Conservation (phyloP, 441 rosid species). For the Populus hybrid region DNA sequence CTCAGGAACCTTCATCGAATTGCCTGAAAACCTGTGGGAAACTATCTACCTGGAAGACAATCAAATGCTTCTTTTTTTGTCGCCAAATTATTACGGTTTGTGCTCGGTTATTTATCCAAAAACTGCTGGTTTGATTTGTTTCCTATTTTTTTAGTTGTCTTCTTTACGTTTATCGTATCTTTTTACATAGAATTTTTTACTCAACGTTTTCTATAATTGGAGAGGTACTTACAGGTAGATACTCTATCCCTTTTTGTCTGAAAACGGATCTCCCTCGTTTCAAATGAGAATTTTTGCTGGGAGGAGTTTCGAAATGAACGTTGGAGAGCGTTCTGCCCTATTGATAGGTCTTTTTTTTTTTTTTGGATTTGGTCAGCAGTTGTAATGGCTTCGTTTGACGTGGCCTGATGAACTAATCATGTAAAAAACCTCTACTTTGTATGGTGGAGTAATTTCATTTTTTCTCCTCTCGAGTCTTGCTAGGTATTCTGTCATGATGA, state of each 20-base stretch:
- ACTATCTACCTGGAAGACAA: background rate
- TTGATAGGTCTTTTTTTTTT: too few species aligned
- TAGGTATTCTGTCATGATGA: too few species aligned
- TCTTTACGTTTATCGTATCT: background rate
- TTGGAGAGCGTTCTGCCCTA: constrained; percentile 6
- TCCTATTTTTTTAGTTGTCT: background rate
- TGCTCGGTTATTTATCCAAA: background rate
- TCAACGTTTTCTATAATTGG: background rate
- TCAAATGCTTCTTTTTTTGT: too few species aligned
- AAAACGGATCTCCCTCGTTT: background rate
- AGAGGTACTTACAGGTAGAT: background rate
- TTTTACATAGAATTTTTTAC: background rate
- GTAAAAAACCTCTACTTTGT: too few species aligned
- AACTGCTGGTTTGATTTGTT: background rate
- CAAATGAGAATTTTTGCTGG: background rate
- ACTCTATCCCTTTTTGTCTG: background rate
- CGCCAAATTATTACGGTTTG: background rate
- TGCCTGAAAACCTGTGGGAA: background rate
- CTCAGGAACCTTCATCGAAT: constrained; percentile 20
- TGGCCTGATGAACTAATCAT: too few species aligned
- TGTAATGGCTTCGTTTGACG: too few species aligned
- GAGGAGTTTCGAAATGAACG: background rate
- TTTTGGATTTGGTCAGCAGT: too few species aligned
- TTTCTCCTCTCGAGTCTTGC: too few species aligned
- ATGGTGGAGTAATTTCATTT: too few species aligned